These are phyloP conservation scores for Nicotiana knightiana DNA, from an alignment of 257 asterid genomes.

Conservation along the genomic window DNA sequence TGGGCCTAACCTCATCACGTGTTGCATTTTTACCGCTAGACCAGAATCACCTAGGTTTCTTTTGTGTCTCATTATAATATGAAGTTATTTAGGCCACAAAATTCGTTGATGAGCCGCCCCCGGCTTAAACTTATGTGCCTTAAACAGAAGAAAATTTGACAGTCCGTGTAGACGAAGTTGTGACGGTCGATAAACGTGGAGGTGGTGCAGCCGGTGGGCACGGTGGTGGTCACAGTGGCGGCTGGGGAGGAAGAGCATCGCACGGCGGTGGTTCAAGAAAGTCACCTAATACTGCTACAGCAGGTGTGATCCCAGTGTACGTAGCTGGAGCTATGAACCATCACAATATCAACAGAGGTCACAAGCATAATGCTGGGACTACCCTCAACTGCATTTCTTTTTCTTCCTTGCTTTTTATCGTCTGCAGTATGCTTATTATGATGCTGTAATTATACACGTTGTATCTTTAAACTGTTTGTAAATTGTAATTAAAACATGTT, in stretches of 20 bases:
- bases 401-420: neutral
- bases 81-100: no score
- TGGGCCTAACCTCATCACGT: no score
- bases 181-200: neutral
- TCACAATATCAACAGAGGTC: neutral
- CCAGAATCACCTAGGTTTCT: no score
- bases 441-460: neutral
- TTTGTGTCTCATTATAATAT: no score
- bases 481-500: neutral
- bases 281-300: neutral
- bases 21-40: no score
- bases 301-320: neutral
- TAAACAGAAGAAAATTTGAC: neutral
- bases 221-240: neutral
- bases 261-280: neutral
- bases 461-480: neutral
- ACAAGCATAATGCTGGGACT: neutral
- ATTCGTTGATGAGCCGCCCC: no score
- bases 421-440: neutral
- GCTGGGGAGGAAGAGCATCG: neutral
- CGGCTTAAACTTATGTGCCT: neutral
- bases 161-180: neutral
- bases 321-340: slow-evolving; percentile 8
- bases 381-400: neutral
- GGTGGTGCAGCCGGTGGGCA: neutral